Percentiles rank a stretch among this genome's conserved stretches.
These are phyloP conservation scores for Mycena indigotica DNA, from an alignment of 768 basidiomycete genomes.

Conservation along the genomic window DNA sequence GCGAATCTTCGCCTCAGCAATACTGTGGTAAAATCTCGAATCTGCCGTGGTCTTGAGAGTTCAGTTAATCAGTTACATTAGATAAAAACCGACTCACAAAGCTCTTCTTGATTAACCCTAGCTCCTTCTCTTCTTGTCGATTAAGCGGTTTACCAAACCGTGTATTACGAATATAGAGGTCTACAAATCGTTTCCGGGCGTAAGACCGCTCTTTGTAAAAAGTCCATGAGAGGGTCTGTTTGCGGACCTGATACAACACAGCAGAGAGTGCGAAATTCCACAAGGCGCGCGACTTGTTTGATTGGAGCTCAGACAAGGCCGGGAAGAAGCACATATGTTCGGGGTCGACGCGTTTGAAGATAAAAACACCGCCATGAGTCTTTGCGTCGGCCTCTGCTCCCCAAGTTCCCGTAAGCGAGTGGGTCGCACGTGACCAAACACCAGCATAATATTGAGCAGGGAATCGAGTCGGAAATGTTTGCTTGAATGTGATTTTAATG, in stretches of 20 bases:
- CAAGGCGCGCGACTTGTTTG: constrained; percentile 28
- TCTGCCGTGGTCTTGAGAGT: constrained; percentile 13
- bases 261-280: constrained; percentile 37
- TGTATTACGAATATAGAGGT: constrained; percentile 29
- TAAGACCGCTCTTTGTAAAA: constrained; percentile 33
- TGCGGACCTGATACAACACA: constrained; percentile 24
- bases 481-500: constrained; percentile 25
- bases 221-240: constrained; percentile 31
- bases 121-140: constrained; percentile 21
- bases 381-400: constrained; percentile 22
- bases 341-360: constrained; percentile 30
- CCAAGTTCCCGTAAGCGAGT: constrained; percentile 30
- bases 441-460: constrained; percentile 27
- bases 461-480: constrained; percentile 26
- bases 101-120: constrained; percentile 20
- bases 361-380: constrained; percentile 26
- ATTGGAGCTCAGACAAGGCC: constrained; percentile 24
- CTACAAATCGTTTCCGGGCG: constrained; percentile 30
- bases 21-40: constrained; percentile 25
- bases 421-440: constrained; percentile 18
- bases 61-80: neutral
- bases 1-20: constrained; percentile 24
- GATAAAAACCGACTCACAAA: constrained; percentile 18
- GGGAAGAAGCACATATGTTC: constrained; percentile 32
- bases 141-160: constrained; percentile 20